Base-by-base conservation (phyloP, 164 flowering plant species). In the Kingdonia uniflora region DNA sequence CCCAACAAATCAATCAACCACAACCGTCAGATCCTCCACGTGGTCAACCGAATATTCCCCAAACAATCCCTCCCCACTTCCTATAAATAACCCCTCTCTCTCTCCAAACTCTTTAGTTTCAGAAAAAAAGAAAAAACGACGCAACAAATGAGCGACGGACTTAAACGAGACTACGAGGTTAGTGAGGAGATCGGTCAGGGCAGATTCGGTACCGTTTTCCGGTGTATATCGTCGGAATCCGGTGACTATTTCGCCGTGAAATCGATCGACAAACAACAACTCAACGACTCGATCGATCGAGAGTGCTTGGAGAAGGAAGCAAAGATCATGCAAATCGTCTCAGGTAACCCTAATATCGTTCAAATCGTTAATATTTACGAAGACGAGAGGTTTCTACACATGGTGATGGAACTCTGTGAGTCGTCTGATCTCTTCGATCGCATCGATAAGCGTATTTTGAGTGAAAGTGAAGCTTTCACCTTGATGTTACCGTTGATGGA, bases 131-230 rank as follows among this genome's bases (percentile, higher is more conserved):
- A 19, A 43, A 21, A n/a, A n/a, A n/a, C n/a, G n/a, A n/a, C n/a
- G n/a, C 14, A 17, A 40, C 33, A 63, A 38, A 64, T 64, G 67
- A 57, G 67, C 46, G 57, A 57, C 42, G 29, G 58, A n/a, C 22
- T 64, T 52, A 57, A 52, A 17, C 59, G 49, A 52, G 71, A 72
- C 20, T 85, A 79, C 67, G 73, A 77, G 38, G 2, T 80, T 12
- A 62, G 71, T 45, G 82, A 82, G 29, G 90, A 80, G 56, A 74
- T 85, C 66, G 90, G 90, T 39, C 67, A 76, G 6, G 94, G 94
- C 1, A 52, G 77, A 42, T 85, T 85, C 68, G 95, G 89, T 22
- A 68, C 74, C 17, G 77, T 85, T 43, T 69, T 48, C 59, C 78
- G 87, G 38, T 76, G 83, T 55, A 68, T 67, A 42, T 74, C 76